A percentile compares a stretch with the other conserved stretches of the same genome.
Evolutionary conservation across 2,329 filamentous ascomycete species (phyloP).

Genomic region (Phialocephala subalpina): DNA sequence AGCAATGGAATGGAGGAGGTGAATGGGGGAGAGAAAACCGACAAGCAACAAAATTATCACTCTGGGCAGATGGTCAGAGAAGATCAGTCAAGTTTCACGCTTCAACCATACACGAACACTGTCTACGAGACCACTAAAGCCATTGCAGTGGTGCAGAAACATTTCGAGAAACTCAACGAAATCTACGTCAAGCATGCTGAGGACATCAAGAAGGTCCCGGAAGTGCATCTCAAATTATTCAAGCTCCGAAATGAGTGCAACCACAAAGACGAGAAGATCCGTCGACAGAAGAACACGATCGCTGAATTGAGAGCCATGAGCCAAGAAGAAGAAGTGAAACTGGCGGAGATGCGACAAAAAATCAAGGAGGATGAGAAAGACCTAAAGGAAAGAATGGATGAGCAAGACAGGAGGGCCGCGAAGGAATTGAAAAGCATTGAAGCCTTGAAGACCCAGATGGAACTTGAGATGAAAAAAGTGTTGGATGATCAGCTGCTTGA

Average conservation of each 20-base stretch:
- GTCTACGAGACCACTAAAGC: background rate
- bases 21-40: background rate
- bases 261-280: slow-evolving; percentile 23
- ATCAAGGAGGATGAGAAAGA: slow-evolving; percentile 20
- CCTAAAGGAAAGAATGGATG: slow-evolving; percentile 23
- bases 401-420: slow-evolving; percentile 18
- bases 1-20: background rate
- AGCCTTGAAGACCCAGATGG: background rate
- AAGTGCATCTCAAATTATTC: background rate
- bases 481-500: background rate
- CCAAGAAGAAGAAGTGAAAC: slow-evolving; percentile 14
- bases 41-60: background rate
- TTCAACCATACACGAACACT: background rate
- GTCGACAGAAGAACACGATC: slow-evolving; percentile 23
- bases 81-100: background rate
- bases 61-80: background rate
- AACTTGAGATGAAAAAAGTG: background rate
- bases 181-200: background rate
- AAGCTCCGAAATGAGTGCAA: slow-evolving; percentile 15
- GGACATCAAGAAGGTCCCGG: slow-evolving; percentile 4
- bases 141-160: background rate
- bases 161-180: background rate
- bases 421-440: slow-evolving; percentile 3
- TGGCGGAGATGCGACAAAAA: slow-evolving; percentile 12
- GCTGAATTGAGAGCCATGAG: slow-evolving; percentile 18